These are phyloP conservation scores for Mucor circinelloides DNA, from an alignment of 371 early-diverging fungal species.

Conservation along the genomic window DNA sequence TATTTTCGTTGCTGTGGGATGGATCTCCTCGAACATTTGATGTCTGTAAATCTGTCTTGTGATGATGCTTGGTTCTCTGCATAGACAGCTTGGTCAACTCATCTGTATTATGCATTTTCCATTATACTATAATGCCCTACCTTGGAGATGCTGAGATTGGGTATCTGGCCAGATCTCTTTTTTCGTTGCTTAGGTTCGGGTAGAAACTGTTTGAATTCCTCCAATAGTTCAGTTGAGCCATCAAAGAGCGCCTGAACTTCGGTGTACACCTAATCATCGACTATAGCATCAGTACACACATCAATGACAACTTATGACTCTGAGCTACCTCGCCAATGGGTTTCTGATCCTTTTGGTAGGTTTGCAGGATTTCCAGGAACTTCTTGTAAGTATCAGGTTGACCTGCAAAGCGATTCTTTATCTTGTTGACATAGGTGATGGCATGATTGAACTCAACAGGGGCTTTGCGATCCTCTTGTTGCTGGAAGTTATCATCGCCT, in stretches of 20 bases:
- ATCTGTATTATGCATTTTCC: background rate
- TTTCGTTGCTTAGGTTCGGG: conserved; percentile 47
- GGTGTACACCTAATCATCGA: conserved; percentile 50
- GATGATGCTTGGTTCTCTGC: background rate
- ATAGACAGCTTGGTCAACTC: background rate
- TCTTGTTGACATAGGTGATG: conserved; percentile 97
- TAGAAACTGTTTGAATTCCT: conserved; percentile 94
- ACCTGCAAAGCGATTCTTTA: conserved; percentile 87
- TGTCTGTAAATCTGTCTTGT: background rate
- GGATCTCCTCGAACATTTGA: conserved; percentile 5
- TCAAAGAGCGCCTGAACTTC: conserved; percentile 85
- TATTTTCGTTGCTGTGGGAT: background rate
- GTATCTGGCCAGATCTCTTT: conserved; percentile 14
- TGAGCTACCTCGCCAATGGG: conserved; percentile 90
- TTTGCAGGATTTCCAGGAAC: conserved; percentile 94
- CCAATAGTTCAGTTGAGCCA: conserved; percentile 83
- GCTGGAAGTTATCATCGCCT: background rate
- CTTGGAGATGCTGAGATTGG: conserved; percentile 20
- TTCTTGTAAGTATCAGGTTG: conserved; percentile 93
- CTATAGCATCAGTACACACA: background rate
- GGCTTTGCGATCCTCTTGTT: conserved; percentile 3
- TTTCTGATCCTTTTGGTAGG: conserved; percentile 89
- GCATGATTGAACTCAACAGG: conserved; percentile 97
- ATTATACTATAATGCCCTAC: background rate
- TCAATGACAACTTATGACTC: background rate